Evolutionary conservation across 2,329 filamentous ascomycete species (phyloP), one percentile per base, ranked within the genome.

Genomic region (Monosporascus sp.): DNA sequence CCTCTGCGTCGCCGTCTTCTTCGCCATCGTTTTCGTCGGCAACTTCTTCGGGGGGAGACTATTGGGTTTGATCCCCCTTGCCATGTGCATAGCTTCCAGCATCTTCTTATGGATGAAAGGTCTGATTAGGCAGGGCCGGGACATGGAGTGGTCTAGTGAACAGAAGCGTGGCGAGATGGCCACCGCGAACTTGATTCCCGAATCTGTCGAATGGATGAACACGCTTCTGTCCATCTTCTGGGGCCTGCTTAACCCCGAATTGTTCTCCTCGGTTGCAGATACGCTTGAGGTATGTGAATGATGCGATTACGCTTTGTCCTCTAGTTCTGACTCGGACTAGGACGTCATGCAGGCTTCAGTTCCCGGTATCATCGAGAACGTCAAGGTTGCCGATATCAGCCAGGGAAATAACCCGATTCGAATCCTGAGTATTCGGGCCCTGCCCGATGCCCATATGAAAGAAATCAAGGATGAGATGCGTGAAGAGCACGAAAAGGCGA

Each of bases 281-380:
- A 97, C 89, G 14, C 81, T 94, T 6, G 89, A 94, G 52, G 66
- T 64, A 64, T 51, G 62, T 60, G 22, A 34, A 61, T 60, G 22
- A 27, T 5, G 9, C 31, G 22, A 37, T 34, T 17, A 20, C 14
- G 2, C 3, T 7, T 6, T 3, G 11, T 15, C 0, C 8, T 1
- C 1, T 6, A 31, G 41, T 1, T 20, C 15, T 48, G 49, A 60
- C 60, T 68, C 59, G 20, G 14, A 3, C 52, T 68, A 80, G 71
- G 93, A 97, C 68, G 89, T 97, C 60, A 97, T 97, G 93, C 91
- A 95, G 68, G 93, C 92, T 20, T 96, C 90, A 0, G 88, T 97
- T 0, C 94, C 94, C 0, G 85, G 88, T 2, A 75, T 97, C 39
- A 91, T 99, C 58, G 92, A 97, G 68, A 94, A 96, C 60, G 91